phyloP scores from a whole-genome alignment of 1,139 yeast species.

The Hansenula lynferdii region DNA sequence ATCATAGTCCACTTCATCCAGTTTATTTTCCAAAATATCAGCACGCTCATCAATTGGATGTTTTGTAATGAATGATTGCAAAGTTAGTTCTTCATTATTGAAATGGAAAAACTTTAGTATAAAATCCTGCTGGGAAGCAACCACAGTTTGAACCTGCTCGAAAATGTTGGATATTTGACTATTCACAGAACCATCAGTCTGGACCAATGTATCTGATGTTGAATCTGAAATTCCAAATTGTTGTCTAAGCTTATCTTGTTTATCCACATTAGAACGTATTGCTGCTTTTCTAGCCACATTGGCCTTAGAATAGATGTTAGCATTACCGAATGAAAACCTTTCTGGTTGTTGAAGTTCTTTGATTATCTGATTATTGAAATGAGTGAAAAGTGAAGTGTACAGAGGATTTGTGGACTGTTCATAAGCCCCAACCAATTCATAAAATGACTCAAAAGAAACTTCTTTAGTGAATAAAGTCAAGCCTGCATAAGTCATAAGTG shows the following conservation, averaged over 20 bases:
- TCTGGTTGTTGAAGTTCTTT: conserved; percentile 4
- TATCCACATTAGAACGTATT: conserved; percentile 1
- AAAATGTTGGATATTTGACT: conserved; percentile 21
- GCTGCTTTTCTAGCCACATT: neutral
- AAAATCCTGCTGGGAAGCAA: conserved; percentile 63
- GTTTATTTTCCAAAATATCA: conserved; percentile 12
- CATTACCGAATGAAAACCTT: conserved; percentile 17
- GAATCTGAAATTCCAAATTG: conserved; percentile 16
- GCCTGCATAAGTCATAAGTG: conserved; percentile 53
- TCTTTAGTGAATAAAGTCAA: conserved; percentile 63
- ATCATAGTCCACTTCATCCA: conserved; percentile 43
- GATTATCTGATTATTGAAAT: conserved; percentile 13
- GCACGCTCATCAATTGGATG: conserved; percentile 17
- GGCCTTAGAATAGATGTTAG: conserved; percentile 3
- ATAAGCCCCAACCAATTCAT: conserved; percentile 32
- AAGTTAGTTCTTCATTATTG: conserved; percentile 40
- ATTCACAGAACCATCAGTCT: neutral
- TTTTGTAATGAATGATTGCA: conserved; percentile 41
- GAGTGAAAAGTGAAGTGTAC: conserved; percentile 9
- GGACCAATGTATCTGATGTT: neutral
- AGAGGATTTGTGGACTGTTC: conserved; percentile 13
- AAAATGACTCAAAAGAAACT: conserved; percentile 38
- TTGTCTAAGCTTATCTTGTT: conserved; percentile 15
- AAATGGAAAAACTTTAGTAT: conserved; percentile 63
- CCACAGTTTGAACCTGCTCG: conserved; percentile 31